phyloP scores from a whole-genome alignment of 345 rosid species.

The Angophora floribunda region DNA sequence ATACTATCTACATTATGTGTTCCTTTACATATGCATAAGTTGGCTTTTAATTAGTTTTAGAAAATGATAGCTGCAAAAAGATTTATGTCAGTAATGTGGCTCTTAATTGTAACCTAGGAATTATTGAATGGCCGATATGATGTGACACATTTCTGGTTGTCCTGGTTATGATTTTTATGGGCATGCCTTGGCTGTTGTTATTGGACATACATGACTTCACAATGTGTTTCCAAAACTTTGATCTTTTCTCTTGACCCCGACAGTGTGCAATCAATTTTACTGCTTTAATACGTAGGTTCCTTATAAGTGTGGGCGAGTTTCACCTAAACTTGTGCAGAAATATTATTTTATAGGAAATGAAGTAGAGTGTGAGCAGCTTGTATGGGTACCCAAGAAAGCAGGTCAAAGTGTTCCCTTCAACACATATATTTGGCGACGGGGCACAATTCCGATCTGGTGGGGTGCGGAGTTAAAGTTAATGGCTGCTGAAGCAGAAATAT shows the following conservation, averaged over 20 bases:
- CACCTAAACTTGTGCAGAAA: neutral
- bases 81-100: neutral
- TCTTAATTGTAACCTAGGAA: neutral
- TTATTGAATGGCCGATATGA: neutral
- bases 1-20: neutral
- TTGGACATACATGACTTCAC: neutral
- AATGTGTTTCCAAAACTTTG: neutral
- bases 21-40: neutral
- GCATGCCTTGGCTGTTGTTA: neutral
- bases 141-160: neutral
- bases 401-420: conserved; percentile 79
- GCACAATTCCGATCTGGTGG: conserved; percentile 99
- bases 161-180: neutral
- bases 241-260: neutral
- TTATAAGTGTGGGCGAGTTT: neutral
- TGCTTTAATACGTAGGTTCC: neutral
- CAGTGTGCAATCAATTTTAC: neutral
- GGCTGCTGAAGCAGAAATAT: conserved; percentile 95
- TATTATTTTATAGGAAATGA: conserved; percentile 74
- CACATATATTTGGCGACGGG: conserved; percentile 89
- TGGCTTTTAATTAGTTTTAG: neutral
- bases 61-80: neutral
- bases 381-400: conserved; percentile 76
- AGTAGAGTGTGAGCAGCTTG: conserved; percentile 96
- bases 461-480: conserved; percentile 94